phyloP scores from a whole-genome alignment of 2,329 filamentous ascomycete species.

The Domatiomyces catenatus region DNA sequence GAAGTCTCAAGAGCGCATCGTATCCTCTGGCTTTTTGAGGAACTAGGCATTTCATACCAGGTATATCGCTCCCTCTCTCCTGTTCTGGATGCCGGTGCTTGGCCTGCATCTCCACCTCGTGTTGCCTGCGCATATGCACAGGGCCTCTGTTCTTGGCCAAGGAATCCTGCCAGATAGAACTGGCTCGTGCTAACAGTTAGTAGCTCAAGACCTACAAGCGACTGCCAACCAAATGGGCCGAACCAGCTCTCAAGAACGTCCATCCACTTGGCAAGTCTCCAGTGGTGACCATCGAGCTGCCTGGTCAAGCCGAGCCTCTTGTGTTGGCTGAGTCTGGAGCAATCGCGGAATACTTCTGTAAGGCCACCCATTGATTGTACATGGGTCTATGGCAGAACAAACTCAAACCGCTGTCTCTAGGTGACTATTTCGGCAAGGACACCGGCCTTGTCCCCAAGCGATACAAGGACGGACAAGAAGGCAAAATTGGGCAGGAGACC shows the following conservation, averaged over 20 bases:
- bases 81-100: neutral
- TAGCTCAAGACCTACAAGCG: conserved; percentile 61
- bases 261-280: conserved; percentile 84
- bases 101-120: neutral
- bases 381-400: neutral
- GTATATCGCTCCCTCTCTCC: neutral
- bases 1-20: conserved; percentile 68
- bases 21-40: conserved; percentile 73
- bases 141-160: neutral
- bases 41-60: conserved; percentile 64
- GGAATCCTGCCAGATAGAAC: neutral
- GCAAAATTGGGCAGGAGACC: conserved; percentile 40
- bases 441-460: conserved; percentile 35
- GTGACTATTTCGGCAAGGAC: conserved; percentile 40
- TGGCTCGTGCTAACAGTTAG: neutral
- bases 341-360: conserved; percentile 64
- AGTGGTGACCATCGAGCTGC: conserved; percentile 48
- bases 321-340: conserved; percentile 69
- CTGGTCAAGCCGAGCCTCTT: conserved; percentile 32
- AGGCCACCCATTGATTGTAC: neutral
- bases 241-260: conserved; percentile 57
- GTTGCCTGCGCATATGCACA: neutral
- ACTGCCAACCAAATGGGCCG: conserved; percentile 48
- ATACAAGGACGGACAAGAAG: conserved; percentile 39
- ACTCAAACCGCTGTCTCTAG: neutral